These are phyloP conservation scores for Saraca asoca DNA, from an alignment of 331 rosid species.

Conservation along the genomic window DNA sequence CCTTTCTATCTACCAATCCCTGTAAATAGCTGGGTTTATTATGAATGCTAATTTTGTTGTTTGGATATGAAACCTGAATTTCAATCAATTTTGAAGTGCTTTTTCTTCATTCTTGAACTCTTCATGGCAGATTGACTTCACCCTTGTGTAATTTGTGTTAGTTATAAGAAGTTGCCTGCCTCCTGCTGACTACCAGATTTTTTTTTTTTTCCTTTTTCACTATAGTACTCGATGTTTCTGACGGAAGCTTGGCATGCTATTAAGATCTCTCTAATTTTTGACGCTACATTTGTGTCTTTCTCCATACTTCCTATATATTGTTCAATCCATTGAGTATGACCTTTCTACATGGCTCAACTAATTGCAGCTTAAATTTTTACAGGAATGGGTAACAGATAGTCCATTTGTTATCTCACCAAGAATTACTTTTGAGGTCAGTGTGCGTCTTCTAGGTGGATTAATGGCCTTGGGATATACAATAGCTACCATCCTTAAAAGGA, in stretches of 20 bases:
- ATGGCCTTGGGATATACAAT: conserved; percentile 76
- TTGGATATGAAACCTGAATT: conserved; percentile 6
- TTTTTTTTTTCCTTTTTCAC: background rate
- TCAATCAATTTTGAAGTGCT: background rate
- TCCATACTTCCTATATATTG: conserved; percentile 3
- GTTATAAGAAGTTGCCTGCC: background rate
- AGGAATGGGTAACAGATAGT: conserved; percentile 72
- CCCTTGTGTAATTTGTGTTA: background rate
- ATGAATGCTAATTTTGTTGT: conserved; percentile 11
- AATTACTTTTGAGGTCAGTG: conserved; percentile 73
- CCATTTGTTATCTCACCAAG: conserved; percentile 73
- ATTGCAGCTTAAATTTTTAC: conserved; percentile 31
- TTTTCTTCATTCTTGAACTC: too few relatives aligned
- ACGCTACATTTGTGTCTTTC: background rate
- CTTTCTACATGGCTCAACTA: conserved; percentile 9
- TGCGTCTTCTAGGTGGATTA: conserved; percentile 70
- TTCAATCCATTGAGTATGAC: conserved; percentile 12
- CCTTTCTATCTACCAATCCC: background rate
- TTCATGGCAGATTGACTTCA: background rate
- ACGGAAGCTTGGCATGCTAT: conserved; percentile 6
- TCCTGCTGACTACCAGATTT: background rate
- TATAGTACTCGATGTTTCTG: conserved; percentile 8
- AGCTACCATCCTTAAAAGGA: conserved; percentile 66
- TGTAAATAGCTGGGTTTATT: conserved; percentile 7
- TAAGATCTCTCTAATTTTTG: conserved; percentile 11